Evolutionary conservation across 768 basidiomycete species (phyloP), one percentile per base, ranked within the genome.

Genomic region (Boletus rubescentipes): DNA sequence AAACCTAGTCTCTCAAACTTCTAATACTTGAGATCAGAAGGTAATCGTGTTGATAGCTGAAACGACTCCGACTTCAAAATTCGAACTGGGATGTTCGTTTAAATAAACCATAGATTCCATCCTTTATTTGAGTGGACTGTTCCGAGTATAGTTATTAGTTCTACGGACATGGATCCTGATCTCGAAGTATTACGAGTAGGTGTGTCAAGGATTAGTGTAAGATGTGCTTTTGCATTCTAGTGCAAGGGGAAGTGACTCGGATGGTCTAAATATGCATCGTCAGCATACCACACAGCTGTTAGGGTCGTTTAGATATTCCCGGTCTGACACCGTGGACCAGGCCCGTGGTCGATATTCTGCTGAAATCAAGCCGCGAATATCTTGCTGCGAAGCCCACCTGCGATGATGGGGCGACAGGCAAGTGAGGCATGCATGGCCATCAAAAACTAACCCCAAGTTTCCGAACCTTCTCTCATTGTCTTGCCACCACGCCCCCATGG

Each of bases 401-500:
- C 67, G 61, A 32, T 63, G 42, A 39, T 68, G 38, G 7, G 21
- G 3, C 36, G 54, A 34, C 20, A 59, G 18, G 46, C 54, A 66
- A 38, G 66, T 69, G 37, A 68, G 31, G 53, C 71, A 72, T 9
- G 60, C 73, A 49, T 67, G 49, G 4, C 59, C 73, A 12, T 64
- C 61, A 32, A 72, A 72, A 18, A 31, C 34, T n/a, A 74, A 41
- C 14, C 58, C 59, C 37, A 58, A 5, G 14, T 38, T 2, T 14
- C 36, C 49, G 7, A 74, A 61, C 21, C 1, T 21, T 35, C 41
- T 49, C 40, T 60, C 59, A 32, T 72, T 70, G 10, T n/a, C 9
- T 14, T 57, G 48, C 73, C 71, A 74, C 71, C 73, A 74, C 3
- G 46, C 20, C 0, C 73, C 73, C 70, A 73, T 72, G 1, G 55